Percentiles rank a stretch among this genome's conserved stretches.
These are phyloP conservation scores for Rhipidocladum racemiflorum DNA, from an alignment of 176 grass and related monocot genomes.

Conservation along the genomic window DNA sequence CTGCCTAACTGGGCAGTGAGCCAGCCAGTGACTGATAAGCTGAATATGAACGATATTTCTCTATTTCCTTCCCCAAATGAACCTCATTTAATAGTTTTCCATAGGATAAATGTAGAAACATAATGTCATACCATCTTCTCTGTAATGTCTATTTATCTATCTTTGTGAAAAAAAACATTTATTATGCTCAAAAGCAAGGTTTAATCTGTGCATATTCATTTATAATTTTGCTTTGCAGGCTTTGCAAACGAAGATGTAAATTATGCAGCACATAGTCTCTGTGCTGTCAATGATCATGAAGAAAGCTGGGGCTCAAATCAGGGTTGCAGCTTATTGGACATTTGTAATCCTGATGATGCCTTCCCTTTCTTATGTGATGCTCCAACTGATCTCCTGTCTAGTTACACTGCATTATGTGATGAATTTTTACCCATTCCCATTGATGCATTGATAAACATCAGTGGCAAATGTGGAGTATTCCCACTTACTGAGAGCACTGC, in stretches of 20 bases:
- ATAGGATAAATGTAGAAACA: background rate
- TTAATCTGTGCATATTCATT: slow-evolving; percentile 10
- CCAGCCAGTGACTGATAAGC: background rate
- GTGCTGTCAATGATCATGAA: slow-evolving; percentile 27
- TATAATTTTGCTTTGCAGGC: slow-evolving; percentile 20
- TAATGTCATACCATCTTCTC: background rate
- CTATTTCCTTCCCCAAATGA: background rate
- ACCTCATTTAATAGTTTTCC: background rate
- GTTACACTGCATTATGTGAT: slow-evolving; percentile 37
- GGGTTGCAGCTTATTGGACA: slow-evolving; percentile 57
- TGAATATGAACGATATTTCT: background rate
- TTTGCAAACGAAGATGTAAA: slow-evolving; percentile 21
- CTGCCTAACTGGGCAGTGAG: background rate
- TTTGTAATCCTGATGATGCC: slow-evolving; percentile 55
- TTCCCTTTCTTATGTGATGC: slow-evolving; percentile 60
- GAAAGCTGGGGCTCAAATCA: slow-evolving; percentile 35
- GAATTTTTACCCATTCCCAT: slow-evolving; percentile 42
- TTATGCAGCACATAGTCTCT: slow-evolving; percentile 20
- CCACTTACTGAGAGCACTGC: slow-evolving; percentile 57
- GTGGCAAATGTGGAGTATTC: slow-evolving; percentile 47
- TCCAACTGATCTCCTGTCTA: slow-evolving; percentile 46
- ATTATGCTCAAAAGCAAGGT: slow-evolving; percentile 13
- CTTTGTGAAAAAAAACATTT: background rate
- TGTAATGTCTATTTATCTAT: background rate
- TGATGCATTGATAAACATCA: slow-evolving; percentile 51